Base-by-base conservation (phyloP, 2,329 filamentous ascomycete species). In the Ophiostoma pallidulum region DNA sequence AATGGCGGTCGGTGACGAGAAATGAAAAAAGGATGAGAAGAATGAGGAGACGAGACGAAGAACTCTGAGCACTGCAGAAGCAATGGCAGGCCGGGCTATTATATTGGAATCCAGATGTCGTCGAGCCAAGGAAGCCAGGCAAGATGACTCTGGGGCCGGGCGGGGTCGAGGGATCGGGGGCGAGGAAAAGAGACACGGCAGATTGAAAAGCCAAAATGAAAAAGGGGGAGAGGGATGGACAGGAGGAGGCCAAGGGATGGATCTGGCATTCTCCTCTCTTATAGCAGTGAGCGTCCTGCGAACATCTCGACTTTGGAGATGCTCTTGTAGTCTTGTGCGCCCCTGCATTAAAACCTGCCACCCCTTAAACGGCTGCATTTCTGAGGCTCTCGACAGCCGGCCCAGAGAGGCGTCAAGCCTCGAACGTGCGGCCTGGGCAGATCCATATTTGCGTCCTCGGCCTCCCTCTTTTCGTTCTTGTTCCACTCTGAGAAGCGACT, bases 291-390 rank as follows among this genome's bases (percentile, higher is more conserved):
- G n/a, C n/a, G n/a, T n/a, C n/a, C n/a, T n/a, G n/a, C n/a, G n/a
- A n/a, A n/a, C n/a, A n/a, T n/a, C n/a, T 38, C 33, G 19, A n/a
- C 14, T 19, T 16, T 44, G 29, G 16, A 20, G 33, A 38, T 37
- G 42, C 42, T 8, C 31, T 31, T n/a, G n/a, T n/a, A 4, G 12
- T 43, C 22, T 33, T 43, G 19, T 8, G 31, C n/a, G 41, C 26
- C 29, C 29, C 33, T 43, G 41, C 33, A 41, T 40, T 36, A 41
- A 22, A 40, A 48, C 41, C 47, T 29, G 48, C 48, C 48, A 50
- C 48, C 43, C 48, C 43, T 50, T 50, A 19, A 46, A 49, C 47
- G 47, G 42, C 47, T 41, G 33, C 47, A 49, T 49, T 41, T 49
- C 42, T 49, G 42, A 41, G 42, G 12, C 18, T 31, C 33, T 38